These are phyloP conservation scores for Colletotrichum sp. DNA, from an alignment of 2,329 filamentous ascomycete genomes.

Conservation along the genomic window DNA sequence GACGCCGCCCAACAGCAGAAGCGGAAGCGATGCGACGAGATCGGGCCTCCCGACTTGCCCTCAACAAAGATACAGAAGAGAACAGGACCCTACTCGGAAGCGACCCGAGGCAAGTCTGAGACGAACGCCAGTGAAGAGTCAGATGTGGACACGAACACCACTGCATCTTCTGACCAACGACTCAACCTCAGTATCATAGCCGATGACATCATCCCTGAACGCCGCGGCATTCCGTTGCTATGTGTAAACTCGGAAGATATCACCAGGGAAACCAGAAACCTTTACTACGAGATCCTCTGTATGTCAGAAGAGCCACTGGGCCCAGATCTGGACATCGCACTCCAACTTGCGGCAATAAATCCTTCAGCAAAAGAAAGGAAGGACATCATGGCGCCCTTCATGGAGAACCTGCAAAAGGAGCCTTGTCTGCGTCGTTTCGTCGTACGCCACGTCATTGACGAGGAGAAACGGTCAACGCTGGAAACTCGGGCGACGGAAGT, in stretches of 20 bases:
- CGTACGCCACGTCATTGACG: background rate
- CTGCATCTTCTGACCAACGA: background rate
- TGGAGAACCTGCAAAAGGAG: background rate
- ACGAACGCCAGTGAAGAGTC: background rate
- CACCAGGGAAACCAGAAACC: background rate
- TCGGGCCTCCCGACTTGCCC: background rate
- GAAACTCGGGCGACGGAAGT: background rate
- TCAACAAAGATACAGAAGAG: background rate
- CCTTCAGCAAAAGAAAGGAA: background rate
- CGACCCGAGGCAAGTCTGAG: background rate
- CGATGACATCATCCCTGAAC: fast-evolving
- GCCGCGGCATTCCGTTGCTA: too few species aligned
- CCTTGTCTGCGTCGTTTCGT: background rate
- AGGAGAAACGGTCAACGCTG: background rate
- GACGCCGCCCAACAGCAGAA: too few species aligned
- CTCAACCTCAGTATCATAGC: background rate
- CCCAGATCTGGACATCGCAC: background rate
- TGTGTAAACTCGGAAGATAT: background rate
- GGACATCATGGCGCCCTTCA: background rate
- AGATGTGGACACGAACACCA: background rate
- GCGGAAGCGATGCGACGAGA: background rate
- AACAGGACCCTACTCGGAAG: background rate
- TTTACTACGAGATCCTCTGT: fast-evolving
- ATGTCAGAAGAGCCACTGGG: background rate
- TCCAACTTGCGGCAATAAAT: background rate